phyloP scores from a whole-genome alignment of 805 yeast species.

The Kurtzmaniella fragi region DNA sequence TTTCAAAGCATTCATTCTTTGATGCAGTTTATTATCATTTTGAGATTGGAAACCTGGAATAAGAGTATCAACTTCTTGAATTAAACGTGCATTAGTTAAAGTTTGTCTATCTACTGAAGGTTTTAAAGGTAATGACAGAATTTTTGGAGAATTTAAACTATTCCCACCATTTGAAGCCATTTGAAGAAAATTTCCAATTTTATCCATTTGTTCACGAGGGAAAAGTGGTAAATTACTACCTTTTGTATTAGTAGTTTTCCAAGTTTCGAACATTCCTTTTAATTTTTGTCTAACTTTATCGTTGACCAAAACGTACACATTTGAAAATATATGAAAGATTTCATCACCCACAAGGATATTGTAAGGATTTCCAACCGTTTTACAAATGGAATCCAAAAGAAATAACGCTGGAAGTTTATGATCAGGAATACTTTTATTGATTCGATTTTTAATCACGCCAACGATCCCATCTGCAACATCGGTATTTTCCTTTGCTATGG shows the following conservation, averaged over 20 bases:
- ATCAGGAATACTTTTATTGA: conserved; percentile 70
- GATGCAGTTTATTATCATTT: conserved; percentile 37
- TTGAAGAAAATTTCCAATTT: conserved; percentile 65
- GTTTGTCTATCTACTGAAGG: not conserved
- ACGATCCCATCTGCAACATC: conserved; percentile 73
- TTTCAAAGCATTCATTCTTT: conserved; percentile 39
- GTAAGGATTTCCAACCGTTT: conserved; percentile 87
- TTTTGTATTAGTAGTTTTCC: conserved; percentile 67
- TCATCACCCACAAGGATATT: conserved; percentile 70
- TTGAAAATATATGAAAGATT: conserved; percentile 64
- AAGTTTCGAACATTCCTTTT: conserved; percentile 75
- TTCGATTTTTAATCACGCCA: conserved; percentile 68
- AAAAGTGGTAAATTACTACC: conserved; percentile 66
- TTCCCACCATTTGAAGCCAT: conserved; percentile 21
- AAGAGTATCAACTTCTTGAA: conserved; percentile 32
- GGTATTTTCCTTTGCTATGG: conserved; percentile 80
- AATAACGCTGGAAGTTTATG: conserved; percentile 84
- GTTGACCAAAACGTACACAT: conserved; percentile 72
- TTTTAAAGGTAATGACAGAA: conserved; percentile 1
- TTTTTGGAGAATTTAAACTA: conserved; percentile 5
- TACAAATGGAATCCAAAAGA: conserved; percentile 85
- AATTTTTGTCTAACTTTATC: conserved; percentile 71
- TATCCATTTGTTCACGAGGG: conserved; percentile 60
- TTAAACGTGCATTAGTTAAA: conserved; percentile 18
- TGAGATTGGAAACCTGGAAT: conserved; percentile 34